A percentile compares a stretch with the other conserved stretches of the same genome.
phyloP scores from a whole-genome alignment of 306 rosid species.

The Inga leiocalycina region DNA sequence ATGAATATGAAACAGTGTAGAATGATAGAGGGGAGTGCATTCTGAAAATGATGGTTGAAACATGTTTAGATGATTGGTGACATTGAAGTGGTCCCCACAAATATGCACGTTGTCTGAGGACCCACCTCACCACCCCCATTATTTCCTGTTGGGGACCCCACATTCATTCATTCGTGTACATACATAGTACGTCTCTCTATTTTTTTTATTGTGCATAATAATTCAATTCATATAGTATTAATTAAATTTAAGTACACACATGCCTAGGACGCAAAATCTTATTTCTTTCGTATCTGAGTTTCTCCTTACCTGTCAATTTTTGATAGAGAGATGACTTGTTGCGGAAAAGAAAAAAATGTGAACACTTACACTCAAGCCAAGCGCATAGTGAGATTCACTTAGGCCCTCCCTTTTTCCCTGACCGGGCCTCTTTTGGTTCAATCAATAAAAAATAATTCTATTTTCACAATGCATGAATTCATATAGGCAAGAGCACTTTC shows the following conservation, averaged over 20 bases:
- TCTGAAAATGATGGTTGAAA: slow-evolving; percentile 43
- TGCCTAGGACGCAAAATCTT: background rate
- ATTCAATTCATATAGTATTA: background rate
- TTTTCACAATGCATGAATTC: background rate
- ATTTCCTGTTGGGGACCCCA: background rate
- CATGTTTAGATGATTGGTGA: slow-evolving; percentile 42
- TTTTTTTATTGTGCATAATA: background rate
- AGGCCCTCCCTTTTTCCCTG: background rate
- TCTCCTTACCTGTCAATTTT: background rate
- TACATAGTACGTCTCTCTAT: background rate
- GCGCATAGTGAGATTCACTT: background rate
- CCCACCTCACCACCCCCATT: slow-evolving; percentile 20
- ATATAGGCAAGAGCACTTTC: no score
- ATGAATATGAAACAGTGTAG: no score
- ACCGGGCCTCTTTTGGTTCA: background rate
- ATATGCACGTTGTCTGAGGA: slow-evolving; percentile 4
- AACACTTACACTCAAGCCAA: background rate
- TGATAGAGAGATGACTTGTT: background rate
- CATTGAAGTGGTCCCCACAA: slow-evolving; percentile 36
- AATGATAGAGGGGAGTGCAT: slow-evolving; percentile 7
- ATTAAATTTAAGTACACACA: background rate
- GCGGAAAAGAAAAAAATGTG: background rate
- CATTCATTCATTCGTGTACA: background rate
- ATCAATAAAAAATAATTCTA: no score
- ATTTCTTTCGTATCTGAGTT: background rate